Conservation (phyloP, 106 monocot species). For the Cymbidium sinense region DNA sequence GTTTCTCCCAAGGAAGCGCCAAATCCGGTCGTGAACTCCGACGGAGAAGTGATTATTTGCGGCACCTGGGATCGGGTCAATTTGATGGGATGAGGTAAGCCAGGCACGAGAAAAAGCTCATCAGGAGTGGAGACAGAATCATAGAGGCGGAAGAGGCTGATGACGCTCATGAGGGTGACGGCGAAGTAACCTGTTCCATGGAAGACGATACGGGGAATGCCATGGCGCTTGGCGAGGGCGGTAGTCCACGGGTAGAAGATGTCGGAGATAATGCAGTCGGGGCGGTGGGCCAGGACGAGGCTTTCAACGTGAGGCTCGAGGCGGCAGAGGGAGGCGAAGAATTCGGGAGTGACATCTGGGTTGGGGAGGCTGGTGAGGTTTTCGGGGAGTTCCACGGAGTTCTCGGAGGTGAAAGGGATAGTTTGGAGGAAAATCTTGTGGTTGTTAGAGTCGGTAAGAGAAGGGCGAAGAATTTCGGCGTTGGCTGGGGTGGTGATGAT, state of each 20-base stretch:
- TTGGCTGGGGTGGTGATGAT: slow-evolving; percentile 17
- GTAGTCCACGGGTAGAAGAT: slow-evolving; percentile 23
- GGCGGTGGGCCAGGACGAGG: slow-evolving; percentile 9
- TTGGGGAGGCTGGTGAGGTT: not conserved
- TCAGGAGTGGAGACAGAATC: not conserved
- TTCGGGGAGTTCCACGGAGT: not conserved
- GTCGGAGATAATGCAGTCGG: slow-evolving; percentile 27
- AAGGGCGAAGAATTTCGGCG: not conserved
- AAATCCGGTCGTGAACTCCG: not conserved
- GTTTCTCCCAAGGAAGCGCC: not conserved
- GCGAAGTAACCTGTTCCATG: slow-evolving; percentile 13
- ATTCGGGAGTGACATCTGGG: slow-evolving; percentile 5
- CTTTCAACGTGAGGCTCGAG: slow-evolving; percentile 4
- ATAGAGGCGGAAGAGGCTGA: not conserved
- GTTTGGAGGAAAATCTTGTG: no score
- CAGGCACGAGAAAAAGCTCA: slow-evolving; percentile 17
- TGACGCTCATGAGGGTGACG: not conserved
- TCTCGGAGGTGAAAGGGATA: slow-evolving; percentile 2
- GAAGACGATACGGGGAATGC: slow-evolving; percentile 26
- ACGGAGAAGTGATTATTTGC: not conserved
- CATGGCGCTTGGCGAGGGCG: slow-evolving; percentile 1
- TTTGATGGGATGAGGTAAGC: slow-evolving; percentile 18
- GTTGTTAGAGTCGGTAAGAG: not conserved
- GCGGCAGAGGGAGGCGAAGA: slow-evolving; percentile 5
- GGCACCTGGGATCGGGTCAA: slow-evolving; percentile 11